Percentiles rank a stretch among this genome's conserved stretches.
Conservation (phyloP, 2,329 filamentous ascomycete genomes). For the Neodidymelliopsis sp. region DNA sequence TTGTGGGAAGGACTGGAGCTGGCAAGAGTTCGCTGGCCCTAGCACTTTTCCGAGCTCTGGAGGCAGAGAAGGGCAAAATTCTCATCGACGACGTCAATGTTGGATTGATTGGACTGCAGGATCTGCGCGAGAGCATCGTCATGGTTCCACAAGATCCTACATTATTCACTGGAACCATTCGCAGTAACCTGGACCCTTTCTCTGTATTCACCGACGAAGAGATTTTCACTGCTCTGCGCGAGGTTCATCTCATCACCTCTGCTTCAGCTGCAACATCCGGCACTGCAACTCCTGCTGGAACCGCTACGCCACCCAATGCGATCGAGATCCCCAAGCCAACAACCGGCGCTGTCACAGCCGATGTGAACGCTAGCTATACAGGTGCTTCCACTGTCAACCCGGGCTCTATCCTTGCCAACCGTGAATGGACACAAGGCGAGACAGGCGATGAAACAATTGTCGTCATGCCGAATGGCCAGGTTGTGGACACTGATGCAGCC, state of each 20-base stretch:
- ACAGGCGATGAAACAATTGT: conserved; percentile 41
- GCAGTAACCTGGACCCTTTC: conserved; percentile 94
- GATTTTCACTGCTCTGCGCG: conserved; percentile 83
- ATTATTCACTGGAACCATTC: conserved; percentile 89
- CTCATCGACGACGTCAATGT: conserved; percentile 92
- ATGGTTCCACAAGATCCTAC: conserved; percentile 98
- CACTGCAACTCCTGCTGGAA: conserved; percentile 29
- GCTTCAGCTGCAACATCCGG: conserved; percentile 50
- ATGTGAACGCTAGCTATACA: conserved; percentile 37
- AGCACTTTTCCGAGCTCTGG: conserved; percentile 90
- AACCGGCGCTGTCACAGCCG: conserved; percentile 31
- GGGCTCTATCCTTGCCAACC: conserved; percentile 40
- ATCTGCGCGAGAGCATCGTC: conserved; percentile 91
- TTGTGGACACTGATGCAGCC: conserved; percentile 36
- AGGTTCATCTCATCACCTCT: conserved; percentile 80
- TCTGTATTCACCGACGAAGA: conserved; percentile 86
- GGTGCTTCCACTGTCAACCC: conserved; percentile 43
- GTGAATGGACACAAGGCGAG: conserved; percentile 39
- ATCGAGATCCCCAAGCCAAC: conserved; percentile 46
- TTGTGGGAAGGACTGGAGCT: conserved; percentile 93
- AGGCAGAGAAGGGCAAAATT: conserved; percentile 89
- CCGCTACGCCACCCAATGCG: conserved; percentile 30
- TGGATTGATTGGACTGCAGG: conserved; percentile 86
- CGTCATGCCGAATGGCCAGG: conserved; percentile 38
- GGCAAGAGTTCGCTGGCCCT: conserved; percentile 95